Evolutionary conservation across 2,329 filamentous ascomycete species (phyloP), one percentile per base, ranked within the genome.

Genomic region (Neonectria magnoliae): DNA sequence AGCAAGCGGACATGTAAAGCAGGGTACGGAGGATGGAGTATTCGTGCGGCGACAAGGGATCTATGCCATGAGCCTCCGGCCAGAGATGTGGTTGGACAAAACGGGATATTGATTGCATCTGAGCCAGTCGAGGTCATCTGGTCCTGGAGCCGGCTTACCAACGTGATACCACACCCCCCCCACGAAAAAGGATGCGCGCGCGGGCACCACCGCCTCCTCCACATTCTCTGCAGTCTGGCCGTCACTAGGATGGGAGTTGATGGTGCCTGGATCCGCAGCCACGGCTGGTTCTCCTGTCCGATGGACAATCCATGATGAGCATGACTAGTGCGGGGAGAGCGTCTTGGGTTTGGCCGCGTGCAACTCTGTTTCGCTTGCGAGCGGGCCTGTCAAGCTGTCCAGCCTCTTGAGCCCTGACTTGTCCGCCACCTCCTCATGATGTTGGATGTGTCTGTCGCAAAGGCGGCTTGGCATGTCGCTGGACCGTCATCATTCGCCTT

Each of bases 211-310:
- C 60, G 52, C 33, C 38, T 60, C 57, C 62, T 57, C 62, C 52
- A 60, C 57, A 56, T 38, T 61, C 25, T 45, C 33, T 64, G 61
- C 51, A 58, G 56, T 53, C 48, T 53, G 56, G 48, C n/a, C 51
- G 57, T 47, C 51, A 51, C 36, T 54, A 63, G 55, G 55, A 59
- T 59, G 51, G 42, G 14, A 57, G 51, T 57, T 64, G 61, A 68
- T 69, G 69, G 71, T 73, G 68, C 71, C 71, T 73, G 71, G 66
- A 72, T 73, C 63, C 71, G 53, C 62, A 65, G 62, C 62, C 62
- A 62, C 53, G 53, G 53, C 47, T 62, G 52, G 33, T 57, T 57
- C 52, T 56, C 60, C 63, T 69, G 60, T 57, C 53, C 51, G 55
- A 64, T 71, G 67, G 67, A 59, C 62, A 68, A 60, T 73, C 52